Base-by-base conservation (phyloP, 805 yeast species). In the Pichia eremophila region DNA sequence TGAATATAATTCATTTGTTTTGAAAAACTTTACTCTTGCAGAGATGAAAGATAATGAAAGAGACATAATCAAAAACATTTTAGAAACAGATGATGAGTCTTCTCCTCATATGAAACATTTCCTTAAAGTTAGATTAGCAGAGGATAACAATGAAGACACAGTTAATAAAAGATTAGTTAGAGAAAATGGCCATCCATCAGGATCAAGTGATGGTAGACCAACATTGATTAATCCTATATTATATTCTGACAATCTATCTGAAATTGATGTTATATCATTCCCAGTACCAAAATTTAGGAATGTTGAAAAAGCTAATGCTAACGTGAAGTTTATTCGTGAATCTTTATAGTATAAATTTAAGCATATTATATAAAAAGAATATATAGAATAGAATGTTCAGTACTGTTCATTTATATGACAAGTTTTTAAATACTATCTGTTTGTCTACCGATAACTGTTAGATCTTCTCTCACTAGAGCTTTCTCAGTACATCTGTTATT, bases 391-490 rank as follows among this genome's bases (percentile, higher is more conserved):
- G n/a, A 39, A n/a, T 6, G n/a, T 4, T 17, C 34, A 22, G 11
- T 34, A 8, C 3, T 15, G n/a, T 15, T 52, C 62, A 77, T 47
- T 5, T 22, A 22, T 5, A 22, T 22, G 25, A 22, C 25, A 22
- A 22, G 25, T 22, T 22, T 22, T 22, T 5, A 22, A 22, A 75
- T 67, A 54, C 72, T 71, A 61, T 81, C 88, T 56, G 82, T 78
- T 60, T 84, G 89, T 51, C 91, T 71, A 7, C 95, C 95, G 48
- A 85, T 78, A 8, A 86, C 68, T 47, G 76, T 74, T 37, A 86
- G 61, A 14, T 79, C 83, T 6, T 68, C 67, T 46, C 83, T 67
- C 2, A 75, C 62, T 4, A 62, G 64, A 1, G 85, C 83, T 27
- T 70, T 69, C 9, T 71, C 66, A 1, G 89, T 77, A 49, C 88